A percentile compares a stretch with the other conserved stretches of the same genome.
These are phyloP conservation scores for Rauvolfia tetraphylla DNA, from an alignment of 257 asterid genomes.

Conservation along the genomic window DNA sequence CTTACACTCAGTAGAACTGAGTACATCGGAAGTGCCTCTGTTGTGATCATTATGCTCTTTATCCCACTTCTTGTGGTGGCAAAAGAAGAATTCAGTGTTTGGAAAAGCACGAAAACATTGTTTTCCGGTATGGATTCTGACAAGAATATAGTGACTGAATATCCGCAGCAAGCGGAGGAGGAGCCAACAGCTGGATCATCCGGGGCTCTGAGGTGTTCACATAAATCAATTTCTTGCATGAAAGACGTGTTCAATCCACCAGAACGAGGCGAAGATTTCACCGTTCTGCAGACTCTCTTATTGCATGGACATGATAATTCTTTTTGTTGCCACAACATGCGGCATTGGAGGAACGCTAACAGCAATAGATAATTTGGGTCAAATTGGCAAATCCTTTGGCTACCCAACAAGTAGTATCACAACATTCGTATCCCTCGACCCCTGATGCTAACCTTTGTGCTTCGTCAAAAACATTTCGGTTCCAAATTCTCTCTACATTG, in stretches of 20 bases:
- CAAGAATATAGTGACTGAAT: constrained; percentile 9
- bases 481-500: constrained; percentile 29
- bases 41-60: constrained; percentile 33
- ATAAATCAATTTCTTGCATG: constrained; percentile 14
- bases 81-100: constrained; percentile 31
- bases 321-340: constrained; percentile 27
- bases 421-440: constrained; percentile 39
- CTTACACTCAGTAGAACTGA: constrained; percentile 14
- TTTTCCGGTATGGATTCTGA: background rate
- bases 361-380: constrained; percentile 35
- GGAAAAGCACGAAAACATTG: constrained; percentile 13
- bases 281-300: constrained; percentile 35
- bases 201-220: background rate
- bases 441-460: constrained; percentile 31
- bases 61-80: constrained; percentile 28
- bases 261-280: constrained; percentile 33
- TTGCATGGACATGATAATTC: constrained; percentile 32
- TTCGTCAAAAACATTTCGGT: constrained; percentile 29
- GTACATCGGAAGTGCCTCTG: constrained; percentile 31
- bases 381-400: constrained; percentile 31
- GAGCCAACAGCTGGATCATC: background rate
- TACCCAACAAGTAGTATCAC: constrained; percentile 30
- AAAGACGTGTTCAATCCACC: constrained; percentile 29
- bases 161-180: background rate
- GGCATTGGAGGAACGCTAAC: constrained; percentile 42